These are phyloP conservation scores for Delphinella strobiligena DNA, from an alignment of 2,329 filamentous ascomycete species.

Conservation along the genomic window DNA sequence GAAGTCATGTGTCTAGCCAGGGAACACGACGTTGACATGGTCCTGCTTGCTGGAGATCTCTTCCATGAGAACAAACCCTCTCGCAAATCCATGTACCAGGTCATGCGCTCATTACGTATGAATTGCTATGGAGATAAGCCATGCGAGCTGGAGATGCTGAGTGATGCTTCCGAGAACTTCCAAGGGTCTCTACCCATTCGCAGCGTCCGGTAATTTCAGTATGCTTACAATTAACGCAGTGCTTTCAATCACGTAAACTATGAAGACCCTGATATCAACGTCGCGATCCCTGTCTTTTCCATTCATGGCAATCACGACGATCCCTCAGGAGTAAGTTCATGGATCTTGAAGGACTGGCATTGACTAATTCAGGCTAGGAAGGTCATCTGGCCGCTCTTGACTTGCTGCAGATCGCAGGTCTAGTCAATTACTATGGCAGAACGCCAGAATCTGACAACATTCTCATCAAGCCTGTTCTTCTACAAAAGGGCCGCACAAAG, in stretches of 20 bases:
- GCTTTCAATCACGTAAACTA: slow-evolving; percentile 95
- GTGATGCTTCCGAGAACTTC: slow-evolving; percentile 84
- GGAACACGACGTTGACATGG: slow-evolving; percentile 90
- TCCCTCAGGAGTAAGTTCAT: slow-evolving; percentile 57
- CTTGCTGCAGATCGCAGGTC: slow-evolving; percentile 75
- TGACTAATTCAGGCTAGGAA: slow-evolving; percentile 35
- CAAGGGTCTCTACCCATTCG: slow-evolving; percentile 39
- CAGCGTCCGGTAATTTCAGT: neutral
- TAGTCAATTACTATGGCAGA: slow-evolving; percentile 93
- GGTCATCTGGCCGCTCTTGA: slow-evolving; percentile 86
- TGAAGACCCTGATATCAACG: slow-evolving; percentile 92
- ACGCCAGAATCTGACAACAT: slow-evolving; percentile 91
- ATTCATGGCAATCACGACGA: slow-evolving; percentile 99
- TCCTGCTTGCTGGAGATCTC: slow-evolving; percentile 83
- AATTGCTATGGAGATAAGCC: slow-evolving; percentile 94
- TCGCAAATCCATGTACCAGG: slow-evolving; percentile 89
- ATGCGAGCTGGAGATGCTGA: slow-evolving; percentile 87
- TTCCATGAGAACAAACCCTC: slow-evolving; percentile 99
- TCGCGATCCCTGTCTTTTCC: slow-evolving; percentile 93
- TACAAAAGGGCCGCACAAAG: slow-evolving; percentile 90
- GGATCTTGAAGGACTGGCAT: neutral
- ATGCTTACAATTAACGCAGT: slow-evolving; percentile 16
- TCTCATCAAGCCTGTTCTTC: slow-evolving; percentile 74
- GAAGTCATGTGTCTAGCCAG: slow-evolving; percentile 86
- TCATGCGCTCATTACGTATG: slow-evolving; percentile 86